Conservation (phyloP, 257 asterid genomes). For the Capsicum rhomboideum region DNA sequence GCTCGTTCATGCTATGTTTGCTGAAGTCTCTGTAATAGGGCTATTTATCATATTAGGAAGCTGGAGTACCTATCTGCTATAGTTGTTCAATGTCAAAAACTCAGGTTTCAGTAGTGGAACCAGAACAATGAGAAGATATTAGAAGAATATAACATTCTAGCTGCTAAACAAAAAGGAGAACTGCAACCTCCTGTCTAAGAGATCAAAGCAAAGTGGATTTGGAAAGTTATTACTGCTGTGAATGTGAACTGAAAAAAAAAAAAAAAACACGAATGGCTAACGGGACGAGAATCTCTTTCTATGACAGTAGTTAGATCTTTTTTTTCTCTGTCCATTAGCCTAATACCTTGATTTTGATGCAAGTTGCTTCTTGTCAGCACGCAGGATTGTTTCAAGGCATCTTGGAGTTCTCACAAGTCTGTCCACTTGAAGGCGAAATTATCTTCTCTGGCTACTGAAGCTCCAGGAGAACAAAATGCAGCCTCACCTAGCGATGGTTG, state of each 20-base stretch:
- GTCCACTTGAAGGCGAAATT: conserved; percentile 68
- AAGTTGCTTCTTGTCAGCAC: conserved; percentile 34
- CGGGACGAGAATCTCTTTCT: background rate
- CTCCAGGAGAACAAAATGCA: conserved; percentile 31
- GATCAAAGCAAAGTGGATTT: background rate
- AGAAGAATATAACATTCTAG: background rate
- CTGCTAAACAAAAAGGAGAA: background rate
- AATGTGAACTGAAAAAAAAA: background rate
- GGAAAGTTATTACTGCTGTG: background rate
- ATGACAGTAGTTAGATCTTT: background rate
- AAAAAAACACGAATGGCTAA: background rate
- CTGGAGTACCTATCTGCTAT: background rate
- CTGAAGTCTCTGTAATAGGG: background rate
- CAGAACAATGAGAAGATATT: background rate
- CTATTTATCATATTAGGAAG: background rate
- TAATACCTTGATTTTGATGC: conserved; percentile 5
- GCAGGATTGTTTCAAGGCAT: conserved; percentile 94
- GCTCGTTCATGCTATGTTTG: background rate
- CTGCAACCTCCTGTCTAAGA: background rate
- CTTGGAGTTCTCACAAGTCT: conserved; percentile 90
- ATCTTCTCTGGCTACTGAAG: conserved; percentile 36
- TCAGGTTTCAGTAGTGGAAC: background rate
- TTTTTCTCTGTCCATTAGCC: background rate
- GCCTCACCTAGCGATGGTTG: conserved; percentile 49
- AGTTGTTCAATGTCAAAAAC: background rate